Conservation (phyloP, 345 rosid species). For the Brassica rapa region DNA sequence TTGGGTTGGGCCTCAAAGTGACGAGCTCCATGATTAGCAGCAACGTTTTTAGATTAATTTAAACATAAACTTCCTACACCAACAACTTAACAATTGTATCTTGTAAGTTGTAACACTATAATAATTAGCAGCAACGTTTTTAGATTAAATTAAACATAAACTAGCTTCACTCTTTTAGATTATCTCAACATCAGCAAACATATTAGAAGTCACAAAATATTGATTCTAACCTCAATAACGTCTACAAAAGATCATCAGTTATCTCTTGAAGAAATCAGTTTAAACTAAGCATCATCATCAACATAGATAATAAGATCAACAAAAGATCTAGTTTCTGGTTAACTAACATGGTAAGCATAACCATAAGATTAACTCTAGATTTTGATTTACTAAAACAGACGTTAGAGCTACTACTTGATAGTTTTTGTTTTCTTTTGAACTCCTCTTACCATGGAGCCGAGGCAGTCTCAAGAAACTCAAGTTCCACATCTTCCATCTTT, state of each 20-base stretch:
- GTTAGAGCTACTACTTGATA: neutral
- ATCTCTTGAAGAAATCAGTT: neutral
- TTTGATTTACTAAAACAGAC: neutral
- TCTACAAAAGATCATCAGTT: neutral
- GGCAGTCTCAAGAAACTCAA: conserved; percentile 40
- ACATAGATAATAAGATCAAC: neutral
- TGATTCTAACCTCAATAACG: neutral
- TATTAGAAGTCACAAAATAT: neutral
- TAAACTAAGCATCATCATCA: neutral
- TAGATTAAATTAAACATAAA: neutral
- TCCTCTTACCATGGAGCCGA: conserved; percentile 53
- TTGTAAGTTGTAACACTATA: too few species aligned
- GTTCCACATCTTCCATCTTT: conserved; percentile 19
- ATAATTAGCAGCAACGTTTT: neutral
- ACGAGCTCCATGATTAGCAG: too few species aligned
- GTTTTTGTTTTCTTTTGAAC: neutral
- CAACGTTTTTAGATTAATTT: too few species aligned
- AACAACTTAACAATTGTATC: too few species aligned
- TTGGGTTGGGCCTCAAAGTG: neutral
- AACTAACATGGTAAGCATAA: neutral
- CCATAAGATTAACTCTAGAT: neutral
- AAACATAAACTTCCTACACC: too few species aligned
- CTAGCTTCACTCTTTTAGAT: neutral
- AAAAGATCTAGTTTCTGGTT: neutral
- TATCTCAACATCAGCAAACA: neutral